These are phyloP conservation scores for Colletotrichum spinosum DNA, from an alignment of 2,329 filamentous ascomycete species.

Conservation along the genomic window DNA sequence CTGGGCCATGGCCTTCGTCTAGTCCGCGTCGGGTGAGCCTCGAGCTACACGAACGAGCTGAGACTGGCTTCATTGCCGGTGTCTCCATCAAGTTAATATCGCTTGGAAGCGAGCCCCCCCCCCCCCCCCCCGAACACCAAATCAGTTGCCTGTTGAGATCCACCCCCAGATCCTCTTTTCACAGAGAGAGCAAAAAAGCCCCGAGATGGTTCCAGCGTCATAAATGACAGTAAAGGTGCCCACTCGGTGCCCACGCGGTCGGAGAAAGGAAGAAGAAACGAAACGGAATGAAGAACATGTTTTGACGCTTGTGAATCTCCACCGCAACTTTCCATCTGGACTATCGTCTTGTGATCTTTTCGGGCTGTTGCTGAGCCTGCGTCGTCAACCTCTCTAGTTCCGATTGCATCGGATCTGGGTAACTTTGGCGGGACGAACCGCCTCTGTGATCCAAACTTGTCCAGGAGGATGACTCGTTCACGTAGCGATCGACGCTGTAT, in stretches of 20 bases:
- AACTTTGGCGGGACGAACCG: neutral
- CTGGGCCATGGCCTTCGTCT: neutral
- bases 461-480: constrained; percentile 26
- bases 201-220: neutral
- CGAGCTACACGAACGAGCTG: neutral
- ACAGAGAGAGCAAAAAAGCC: neutral
- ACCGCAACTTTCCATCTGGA: neutral
- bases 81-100: constrained; percentile 2
- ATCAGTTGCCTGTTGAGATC: constrained; percentile 10
- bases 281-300: no score
- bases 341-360: neutral
- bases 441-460: constrained; percentile 9
- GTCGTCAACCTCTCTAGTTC: constrained; percentile 18
- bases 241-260: no score
- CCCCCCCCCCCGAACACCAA: neutral
- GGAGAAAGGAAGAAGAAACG: no score
- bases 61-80: neutral
- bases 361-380: constrained; percentile 5
- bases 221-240: neutral
- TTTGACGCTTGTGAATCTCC: no score
- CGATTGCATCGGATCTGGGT: constrained; percentile 7
- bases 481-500: constrained; percentile 33
- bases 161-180: constrained; percentile 10
- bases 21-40: neutral
- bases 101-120: neutral